A percentile compares a stretch with the other conserved stretches of the same genome.
phyloP scores from a whole-genome alignment of 2,329 filamentous ascomycete genomes.

The Bipolaris cookei region DNA sequence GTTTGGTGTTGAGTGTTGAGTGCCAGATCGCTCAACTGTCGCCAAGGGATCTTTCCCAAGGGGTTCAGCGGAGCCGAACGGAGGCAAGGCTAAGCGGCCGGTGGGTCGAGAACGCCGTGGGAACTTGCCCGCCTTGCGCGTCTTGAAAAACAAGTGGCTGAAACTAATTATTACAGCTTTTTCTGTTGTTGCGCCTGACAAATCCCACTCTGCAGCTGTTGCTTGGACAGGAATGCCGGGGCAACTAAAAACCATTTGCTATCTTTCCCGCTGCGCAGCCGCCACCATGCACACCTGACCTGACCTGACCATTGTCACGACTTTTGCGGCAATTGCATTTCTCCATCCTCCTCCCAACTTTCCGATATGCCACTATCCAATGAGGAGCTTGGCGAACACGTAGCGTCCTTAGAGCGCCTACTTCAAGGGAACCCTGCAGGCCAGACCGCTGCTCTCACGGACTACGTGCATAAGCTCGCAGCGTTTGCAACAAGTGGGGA shows the following conservation, averaged over 20 bases:
- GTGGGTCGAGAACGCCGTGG: conserved; percentile 18
- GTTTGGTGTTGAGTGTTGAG: conserved; percentile 26
- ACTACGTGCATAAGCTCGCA: conserved; percentile 25
- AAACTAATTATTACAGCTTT: conserved; percentile 12
- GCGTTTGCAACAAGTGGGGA: conserved; percentile 17
- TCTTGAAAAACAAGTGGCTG: conserved; percentile 16
- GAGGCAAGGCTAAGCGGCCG: conserved; percentile 15
- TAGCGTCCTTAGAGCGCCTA: conserved; percentile 25
- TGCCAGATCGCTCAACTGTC: conserved; percentile 38
- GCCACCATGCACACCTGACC: conserved; percentile 21
- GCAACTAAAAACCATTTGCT: conserved; percentile 5
- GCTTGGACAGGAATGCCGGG: conserved; percentile 2
- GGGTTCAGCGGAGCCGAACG: conserved; percentile 27
- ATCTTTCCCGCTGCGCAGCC: conserved; percentile 5
- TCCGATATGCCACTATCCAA: conserved; percentile 27
- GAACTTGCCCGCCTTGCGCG: conserved; percentile 12
- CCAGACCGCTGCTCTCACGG: conserved; percentile 22
- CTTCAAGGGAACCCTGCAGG: conserved; percentile 24
- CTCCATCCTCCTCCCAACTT: conserved; percentile 5
- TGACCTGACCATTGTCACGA: conserved; percentile 15
- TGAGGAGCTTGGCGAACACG: conserved; percentile 23
- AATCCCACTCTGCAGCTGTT: conserved; percentile 3
- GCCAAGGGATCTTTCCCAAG: conserved; percentile 34
- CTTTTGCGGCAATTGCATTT: conserved; percentile 9
- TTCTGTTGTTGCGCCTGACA: conserved; percentile 1